Evolutionary conservation across 257 asterid species (phyloP).

Genomic region (Plantago elongata): DNA sequence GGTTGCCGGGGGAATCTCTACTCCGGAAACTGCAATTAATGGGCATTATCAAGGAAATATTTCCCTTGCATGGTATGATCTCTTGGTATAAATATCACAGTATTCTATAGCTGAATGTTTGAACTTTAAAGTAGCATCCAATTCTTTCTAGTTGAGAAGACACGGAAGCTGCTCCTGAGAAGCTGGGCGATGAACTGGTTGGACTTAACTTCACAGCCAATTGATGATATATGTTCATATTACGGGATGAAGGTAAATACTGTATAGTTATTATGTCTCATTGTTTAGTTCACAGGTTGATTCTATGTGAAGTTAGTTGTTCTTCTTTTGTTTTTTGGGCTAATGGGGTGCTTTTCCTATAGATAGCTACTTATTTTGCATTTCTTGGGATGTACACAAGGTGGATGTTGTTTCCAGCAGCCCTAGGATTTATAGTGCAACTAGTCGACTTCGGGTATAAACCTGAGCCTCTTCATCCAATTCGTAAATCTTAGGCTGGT

Average conservation of each 20-base stretch:
- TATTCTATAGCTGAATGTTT: conserved; percentile 16
- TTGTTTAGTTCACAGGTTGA: background rate
- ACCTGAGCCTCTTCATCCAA: conserved; percentile 13
- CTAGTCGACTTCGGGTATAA: conserved; percentile 80
- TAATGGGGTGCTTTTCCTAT: conserved; percentile 9
- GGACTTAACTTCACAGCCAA: conserved; percentile 83
- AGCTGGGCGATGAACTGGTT: conserved; percentile 95
- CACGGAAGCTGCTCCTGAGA: conserved; percentile 74
- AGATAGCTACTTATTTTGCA: conserved; percentile 89
- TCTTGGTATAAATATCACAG: conserved; percentile 9
- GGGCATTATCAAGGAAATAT: conserved; percentile 71
- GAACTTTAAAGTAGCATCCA: conserved; percentile 4
- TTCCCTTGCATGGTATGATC: conserved; percentile 78
- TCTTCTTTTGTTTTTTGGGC: conserved; percentile 17
- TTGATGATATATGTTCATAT: conserved; percentile 80
- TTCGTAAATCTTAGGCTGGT: background rate
- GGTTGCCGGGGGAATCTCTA: conserved; percentile 73
- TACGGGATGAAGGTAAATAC: conserved; percentile 72
- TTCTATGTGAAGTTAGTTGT: background rate
- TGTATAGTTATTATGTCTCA: background rate
- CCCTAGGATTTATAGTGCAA: conserved; percentile 68
- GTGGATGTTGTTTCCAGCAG: conserved; percentile 94
- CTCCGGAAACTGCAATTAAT: conserved; percentile 47
- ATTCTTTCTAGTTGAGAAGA: conserved; percentile 56
- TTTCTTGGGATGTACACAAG: conserved; percentile 92